phyloP scores from a whole-genome alignment of 805 yeast genomes.

The Starmerella bombicola region DNA sequence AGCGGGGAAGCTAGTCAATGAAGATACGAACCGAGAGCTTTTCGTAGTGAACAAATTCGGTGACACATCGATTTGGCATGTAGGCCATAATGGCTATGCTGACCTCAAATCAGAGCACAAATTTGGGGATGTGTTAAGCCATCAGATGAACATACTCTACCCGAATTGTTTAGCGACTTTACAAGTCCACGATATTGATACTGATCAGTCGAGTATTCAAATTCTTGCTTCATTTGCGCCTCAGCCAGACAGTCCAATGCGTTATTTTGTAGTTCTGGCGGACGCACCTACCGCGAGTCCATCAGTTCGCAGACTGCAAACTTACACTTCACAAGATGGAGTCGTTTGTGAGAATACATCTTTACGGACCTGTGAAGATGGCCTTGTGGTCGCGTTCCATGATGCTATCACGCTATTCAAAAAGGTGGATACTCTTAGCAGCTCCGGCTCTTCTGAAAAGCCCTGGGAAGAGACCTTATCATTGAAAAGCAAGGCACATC shows the following conservation, averaged over 20 bases:
- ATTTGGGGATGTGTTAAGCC: slow-evolving; percentile 30
- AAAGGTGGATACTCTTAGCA: slow-evolving; percentile 31
- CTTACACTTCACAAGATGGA: slow-evolving; percentile 28
- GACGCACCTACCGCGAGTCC: slow-evolving; percentile 36
- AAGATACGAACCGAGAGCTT: slow-evolving; percentile 37
- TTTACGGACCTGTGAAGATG: slow-evolving; percentile 42
- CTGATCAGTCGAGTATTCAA: slow-evolving; percentile 36
- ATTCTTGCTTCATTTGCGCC: slow-evolving; percentile 38
- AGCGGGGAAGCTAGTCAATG: slow-evolving; percentile 38
- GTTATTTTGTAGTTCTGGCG: slow-evolving; percentile 42
- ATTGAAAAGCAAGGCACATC: slow-evolving; percentile 40
- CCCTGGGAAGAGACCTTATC: slow-evolving; percentile 73
- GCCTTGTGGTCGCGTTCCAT: slow-evolving; percentile 49
- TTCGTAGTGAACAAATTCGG: slow-evolving; percentile 36
- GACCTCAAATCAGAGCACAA: slow-evolving; percentile 31
- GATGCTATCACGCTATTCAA: slow-evolving; percentile 58
- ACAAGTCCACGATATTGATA: slow-evolving; percentile 50
- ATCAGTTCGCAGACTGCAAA: slow-evolving; percentile 55
- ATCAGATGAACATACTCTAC: slow-evolving; percentile 36
- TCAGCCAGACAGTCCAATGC: slow-evolving; percentile 33
- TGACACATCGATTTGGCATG: slow-evolving; percentile 38
- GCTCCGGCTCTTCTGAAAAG: background rate
- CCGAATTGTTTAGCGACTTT: slow-evolving; percentile 43
- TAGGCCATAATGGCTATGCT: slow-evolving; percentile 36
- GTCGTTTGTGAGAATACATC: slow-evolving; percentile 33